Evolutionary conservation across 441 rosid genomes (phyloP).

Genomic region (Brassica hybrid): DNA sequence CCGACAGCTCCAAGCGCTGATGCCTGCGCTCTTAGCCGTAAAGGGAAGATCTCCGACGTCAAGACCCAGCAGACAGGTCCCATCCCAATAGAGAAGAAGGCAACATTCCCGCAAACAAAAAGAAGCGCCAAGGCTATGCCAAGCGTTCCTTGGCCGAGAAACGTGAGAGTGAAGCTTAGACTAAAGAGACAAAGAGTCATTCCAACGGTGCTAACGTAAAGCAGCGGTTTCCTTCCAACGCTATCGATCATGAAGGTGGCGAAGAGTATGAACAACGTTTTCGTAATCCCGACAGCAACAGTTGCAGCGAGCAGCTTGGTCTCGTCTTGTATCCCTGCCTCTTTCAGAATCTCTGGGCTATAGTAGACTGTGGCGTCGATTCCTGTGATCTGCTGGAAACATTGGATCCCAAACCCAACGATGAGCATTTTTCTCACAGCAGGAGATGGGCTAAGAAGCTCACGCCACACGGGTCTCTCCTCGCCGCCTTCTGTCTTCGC

Average conservation of each 20-base stretch:
- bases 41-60: constrained; percentile 87
- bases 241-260: constrained; percentile 78
- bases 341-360: constrained; percentile 77
- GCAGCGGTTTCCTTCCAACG: constrained; percentile 84
- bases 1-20: constrained; percentile 87
- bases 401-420: constrained; percentile 85
- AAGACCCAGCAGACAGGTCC: constrained; percentile 91
- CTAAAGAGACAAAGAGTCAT: constrained; percentile 84
- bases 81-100: constrained; percentile 85
- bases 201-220: constrained; percentile 84
- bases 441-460: constrained; percentile 75
- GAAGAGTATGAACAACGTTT: constrained; percentile 69
- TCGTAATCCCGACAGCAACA: constrained; percentile 80
- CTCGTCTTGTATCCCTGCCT: constrained; percentile 68
- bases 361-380: constrained; percentile 88
- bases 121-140: constrained; percentile 56
- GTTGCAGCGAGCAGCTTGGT: constrained; percentile 81
- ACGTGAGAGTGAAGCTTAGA: constrained; percentile 58
- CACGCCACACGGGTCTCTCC: constrained; percentile 81
- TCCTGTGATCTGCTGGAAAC: constrained; percentile 90
- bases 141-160: constrained; percentile 56
- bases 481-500: constrained; percentile 55
- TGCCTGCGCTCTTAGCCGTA: constrained; percentile 84
- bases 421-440: constrained; percentile 68
- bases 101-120: constrained; percentile 78